Conservation (phyloP, 495 filamentous ascomycete genomes). For the Hypoxylon trugodes region DNA sequence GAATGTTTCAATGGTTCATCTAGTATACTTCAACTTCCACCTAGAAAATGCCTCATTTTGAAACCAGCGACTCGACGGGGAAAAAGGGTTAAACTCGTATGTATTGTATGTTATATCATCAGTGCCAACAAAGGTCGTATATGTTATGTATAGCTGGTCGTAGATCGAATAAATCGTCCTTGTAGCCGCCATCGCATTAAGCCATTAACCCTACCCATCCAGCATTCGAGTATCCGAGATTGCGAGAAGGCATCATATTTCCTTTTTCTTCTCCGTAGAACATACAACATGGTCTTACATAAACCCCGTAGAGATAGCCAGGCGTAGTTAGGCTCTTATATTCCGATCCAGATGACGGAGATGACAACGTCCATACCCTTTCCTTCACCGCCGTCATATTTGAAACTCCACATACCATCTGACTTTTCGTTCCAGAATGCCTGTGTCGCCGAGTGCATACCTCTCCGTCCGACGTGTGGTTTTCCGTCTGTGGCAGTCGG, state of each 20-base stretch:
- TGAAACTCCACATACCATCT: conserved; percentile 98
- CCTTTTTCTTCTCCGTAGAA: conserved; percentile 12
- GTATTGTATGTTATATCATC: no score
- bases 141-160: background rate
- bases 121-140: no score
- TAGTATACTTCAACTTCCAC: no score
- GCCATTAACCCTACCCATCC: no score
- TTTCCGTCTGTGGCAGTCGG: conserved; percentile 60
- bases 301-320: background rate
- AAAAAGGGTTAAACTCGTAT: no score
- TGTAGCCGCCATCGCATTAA: background rate
- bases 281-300: conserved; percentile 15
- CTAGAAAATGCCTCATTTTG: no score
- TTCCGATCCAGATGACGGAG: conserved; percentile 86
- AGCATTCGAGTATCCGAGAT: background rate
- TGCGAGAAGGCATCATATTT: conserved; percentile 9
- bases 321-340: conserved; percentile 44
- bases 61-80: no score
- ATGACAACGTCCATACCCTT: conserved; percentile 93
- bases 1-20: no score
- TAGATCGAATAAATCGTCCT: background rate
- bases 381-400: conserved; percentile 84
- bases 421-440: conserved; percentile 98
- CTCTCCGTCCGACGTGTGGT: conserved; percentile 77
- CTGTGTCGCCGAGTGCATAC: conserved; percentile 94